Percentiles rank a stretch among this genome's conserved stretches.
Evolutionary conservation across 2,329 filamentous ascomycete species (phyloP).

Genomic region (Penicillium sp.): DNA sequence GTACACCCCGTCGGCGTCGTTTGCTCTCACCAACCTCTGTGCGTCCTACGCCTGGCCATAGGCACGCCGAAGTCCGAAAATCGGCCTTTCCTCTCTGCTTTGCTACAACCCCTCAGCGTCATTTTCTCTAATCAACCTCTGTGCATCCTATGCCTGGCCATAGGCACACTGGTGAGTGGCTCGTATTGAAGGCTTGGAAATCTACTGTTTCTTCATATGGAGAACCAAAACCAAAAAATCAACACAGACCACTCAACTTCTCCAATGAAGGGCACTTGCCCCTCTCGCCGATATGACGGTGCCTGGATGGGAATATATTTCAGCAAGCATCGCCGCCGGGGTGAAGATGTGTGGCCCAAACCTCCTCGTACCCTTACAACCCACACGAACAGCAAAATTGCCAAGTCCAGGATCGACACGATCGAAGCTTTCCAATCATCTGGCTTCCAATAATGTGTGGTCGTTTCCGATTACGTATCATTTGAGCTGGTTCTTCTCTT

Average conservation of each 20-base stretch:
- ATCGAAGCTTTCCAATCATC: neutral
- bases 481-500: neutral
- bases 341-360: too few species aligned
- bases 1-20: neutral
- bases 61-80: too few species aligned
- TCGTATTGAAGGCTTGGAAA: too few species aligned
- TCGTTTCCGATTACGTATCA: neutral
- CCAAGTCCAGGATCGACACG: neutral
- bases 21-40: neutral
- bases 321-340: too few species aligned
- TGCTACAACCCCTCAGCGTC: neutral
- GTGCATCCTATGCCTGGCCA: too few species aligned
- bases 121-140: neutral
- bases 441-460: neutral
- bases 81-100: too few species aligned
- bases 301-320: too few species aligned
- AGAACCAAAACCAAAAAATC: neutral
- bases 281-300: too few species aligned
- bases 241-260: neutral
- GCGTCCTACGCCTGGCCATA: too few species aligned
- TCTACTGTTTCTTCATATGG: neutral
- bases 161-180: neutral
- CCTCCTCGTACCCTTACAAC: too few species aligned
- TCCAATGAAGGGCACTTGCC: neutral
- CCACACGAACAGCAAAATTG: neutral